Percentiles rank a stretch among this genome's conserved stretches.
Conservation (phyloP, 2,329 filamentous ascomycete species). For the Aspergillus alliaceus region DNA sequence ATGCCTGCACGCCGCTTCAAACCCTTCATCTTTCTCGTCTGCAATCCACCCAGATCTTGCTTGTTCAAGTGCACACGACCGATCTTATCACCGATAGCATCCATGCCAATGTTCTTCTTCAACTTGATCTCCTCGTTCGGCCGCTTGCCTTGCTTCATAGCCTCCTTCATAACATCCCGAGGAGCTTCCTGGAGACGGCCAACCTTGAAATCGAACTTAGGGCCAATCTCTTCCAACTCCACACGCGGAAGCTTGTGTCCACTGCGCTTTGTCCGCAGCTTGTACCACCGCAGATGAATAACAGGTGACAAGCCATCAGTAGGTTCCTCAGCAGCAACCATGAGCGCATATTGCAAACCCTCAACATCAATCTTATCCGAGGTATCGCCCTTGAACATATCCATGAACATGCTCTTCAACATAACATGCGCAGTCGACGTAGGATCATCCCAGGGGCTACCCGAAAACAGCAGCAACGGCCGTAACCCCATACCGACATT, state of each 20-base stretch:
- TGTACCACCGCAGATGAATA: constrained; percentile 74
- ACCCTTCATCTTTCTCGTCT: constrained; percentile 99
- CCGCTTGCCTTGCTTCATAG: constrained; percentile 80
- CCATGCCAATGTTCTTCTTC: constrained; percentile 96
- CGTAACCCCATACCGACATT: constrained; percentile 73
- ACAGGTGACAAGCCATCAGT: constrained; percentile 41
- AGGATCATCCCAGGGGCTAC: constrained; percentile 81
- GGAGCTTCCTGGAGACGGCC: constrained; percentile 80
- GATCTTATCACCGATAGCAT: constrained; percentile 93
- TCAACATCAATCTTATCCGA: constrained; percentile 87
- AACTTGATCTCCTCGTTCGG: constrained; percentile 55
- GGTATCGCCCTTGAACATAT: constrained; percentile 86
- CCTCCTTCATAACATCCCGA: constrained; percentile 78
- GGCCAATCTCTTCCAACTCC: constrained; percentile 93
- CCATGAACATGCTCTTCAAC: constrained; percentile 81
- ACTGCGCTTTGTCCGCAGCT: constrained; percentile 80
- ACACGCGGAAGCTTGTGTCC: constrained; percentile 86
- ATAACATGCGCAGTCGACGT: constrained; percentile 77
- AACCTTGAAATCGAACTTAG: constrained; percentile 85
- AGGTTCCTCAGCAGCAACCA: constrained; percentile 71
- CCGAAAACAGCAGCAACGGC: constrained; percentile 88
- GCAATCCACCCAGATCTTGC: constrained; percentile 82
- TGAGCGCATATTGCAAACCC: constrained; percentile 87
- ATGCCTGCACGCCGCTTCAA: constrained; percentile 77
- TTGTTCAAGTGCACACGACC: constrained; percentile 87